Percentiles rank a stretch among this genome's conserved stretches.
Conservation (phyloP, 768 basidiomycete species). For the Phaeolepiota aurea region DNA sequence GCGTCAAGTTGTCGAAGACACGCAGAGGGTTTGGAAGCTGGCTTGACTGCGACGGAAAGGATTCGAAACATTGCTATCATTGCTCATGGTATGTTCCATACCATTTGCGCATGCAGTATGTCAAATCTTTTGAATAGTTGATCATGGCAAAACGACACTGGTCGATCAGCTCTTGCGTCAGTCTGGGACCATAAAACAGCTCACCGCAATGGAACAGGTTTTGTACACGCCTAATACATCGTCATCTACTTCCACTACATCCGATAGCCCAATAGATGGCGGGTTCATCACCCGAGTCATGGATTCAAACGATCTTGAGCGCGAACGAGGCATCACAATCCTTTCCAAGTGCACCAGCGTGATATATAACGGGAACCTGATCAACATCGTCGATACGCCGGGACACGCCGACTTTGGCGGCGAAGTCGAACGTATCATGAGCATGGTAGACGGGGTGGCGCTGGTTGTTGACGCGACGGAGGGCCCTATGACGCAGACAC, state of each 20-base stretch:
- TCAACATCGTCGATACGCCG: slow-evolving; percentile 55
- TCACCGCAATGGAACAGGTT: slow-evolving; percentile 25
- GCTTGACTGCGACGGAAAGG: slow-evolving; percentile 23
- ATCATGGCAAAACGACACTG: slow-evolving; percentile 46
- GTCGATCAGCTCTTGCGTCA: slow-evolving; percentile 44
- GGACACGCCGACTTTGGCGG: slow-evolving; percentile 60
- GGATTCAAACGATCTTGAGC: slow-evolving; percentile 47
- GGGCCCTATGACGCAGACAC: slow-evolving; percentile 54
- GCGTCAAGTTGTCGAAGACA: slow-evolving; percentile 4
- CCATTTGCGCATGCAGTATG: slow-evolving; percentile 4
- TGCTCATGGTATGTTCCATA: slow-evolving; percentile 33
- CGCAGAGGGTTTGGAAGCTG: slow-evolving; percentile 15
- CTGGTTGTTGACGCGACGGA: slow-evolving; percentile 55
- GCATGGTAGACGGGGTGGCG: slow-evolving; percentile 55
- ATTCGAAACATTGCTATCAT: slow-evolving; percentile 44
- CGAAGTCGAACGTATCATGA: slow-evolving; percentile 52
- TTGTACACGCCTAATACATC: slow-evolving; percentile 23
- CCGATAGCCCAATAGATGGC: slow-evolving; percentile 25
- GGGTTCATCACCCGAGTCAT: slow-evolving; percentile 37
- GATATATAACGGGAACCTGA: slow-evolving; percentile 36
- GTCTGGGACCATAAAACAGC: slow-evolving; percentile 36
- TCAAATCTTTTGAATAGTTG: slow-evolving; percentile 20
- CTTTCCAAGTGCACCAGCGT: slow-evolving; percentile 51
- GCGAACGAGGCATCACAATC: slow-evolving; percentile 55
- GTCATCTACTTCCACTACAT: slow-evolving; percentile 16